These are phyloP conservation scores for Ascoidea rubescens DNA, from an alignment of 805 yeast genomes.

Conservation along the genomic window DNA sequence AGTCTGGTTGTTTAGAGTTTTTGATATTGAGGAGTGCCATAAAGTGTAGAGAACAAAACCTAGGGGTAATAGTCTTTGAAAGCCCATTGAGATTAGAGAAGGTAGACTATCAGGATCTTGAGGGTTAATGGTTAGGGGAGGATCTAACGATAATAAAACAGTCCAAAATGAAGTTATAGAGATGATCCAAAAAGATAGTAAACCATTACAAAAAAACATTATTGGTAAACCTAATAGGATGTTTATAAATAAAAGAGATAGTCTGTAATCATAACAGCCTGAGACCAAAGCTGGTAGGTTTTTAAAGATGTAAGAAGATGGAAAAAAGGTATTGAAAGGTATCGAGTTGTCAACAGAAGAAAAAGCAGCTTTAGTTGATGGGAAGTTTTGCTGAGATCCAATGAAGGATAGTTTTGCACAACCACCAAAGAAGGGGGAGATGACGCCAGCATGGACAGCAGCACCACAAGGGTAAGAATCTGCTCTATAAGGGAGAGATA, in stretches of 20 bases:
- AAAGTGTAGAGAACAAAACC: slow-evolving; percentile 57
- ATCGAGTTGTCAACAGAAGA: slow-evolving; percentile 24
- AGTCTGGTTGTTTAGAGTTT: slow-evolving; percentile 30
- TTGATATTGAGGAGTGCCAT: slow-evolving; percentile 42
- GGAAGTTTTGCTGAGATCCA: slow-evolving; percentile 39
- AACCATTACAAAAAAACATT: slow-evolving; percentile 31
- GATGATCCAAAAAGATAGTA: slow-evolving; percentile 46
- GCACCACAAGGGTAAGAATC: slow-evolving; percentile 88
- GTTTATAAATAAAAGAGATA: slow-evolving; percentile 40
- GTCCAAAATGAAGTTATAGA: slow-evolving; percentile 74
- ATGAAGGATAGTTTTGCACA: slow-evolving; percentile 48
- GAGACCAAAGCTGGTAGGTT: slow-evolving; percentile 21
- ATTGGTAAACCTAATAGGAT: slow-evolving; percentile 50
- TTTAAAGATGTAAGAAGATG: slow-evolving; percentile 54
- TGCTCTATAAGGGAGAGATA: slow-evolving; percentile 61
- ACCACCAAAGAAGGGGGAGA: slow-evolving; percentile 68
- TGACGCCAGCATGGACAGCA: slow-evolving; percentile 73
- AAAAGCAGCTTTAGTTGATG: slow-evolving; percentile 29
- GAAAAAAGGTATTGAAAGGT: slow-evolving; percentile 58
- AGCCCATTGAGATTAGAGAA: slow-evolving; percentile 51
- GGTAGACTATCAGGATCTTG: slow-evolving; percentile 39
- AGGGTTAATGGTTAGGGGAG: slow-evolving; percentile 52
- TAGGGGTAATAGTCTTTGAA: slow-evolving; percentile 64
- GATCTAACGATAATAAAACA: slow-evolving; percentile 59
- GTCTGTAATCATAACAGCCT: slow-evolving; percentile 62